Evolutionary conservation across 78 protist genomes (phyloP).

Genomic region (Dictyostelium purpureum): DNA sequence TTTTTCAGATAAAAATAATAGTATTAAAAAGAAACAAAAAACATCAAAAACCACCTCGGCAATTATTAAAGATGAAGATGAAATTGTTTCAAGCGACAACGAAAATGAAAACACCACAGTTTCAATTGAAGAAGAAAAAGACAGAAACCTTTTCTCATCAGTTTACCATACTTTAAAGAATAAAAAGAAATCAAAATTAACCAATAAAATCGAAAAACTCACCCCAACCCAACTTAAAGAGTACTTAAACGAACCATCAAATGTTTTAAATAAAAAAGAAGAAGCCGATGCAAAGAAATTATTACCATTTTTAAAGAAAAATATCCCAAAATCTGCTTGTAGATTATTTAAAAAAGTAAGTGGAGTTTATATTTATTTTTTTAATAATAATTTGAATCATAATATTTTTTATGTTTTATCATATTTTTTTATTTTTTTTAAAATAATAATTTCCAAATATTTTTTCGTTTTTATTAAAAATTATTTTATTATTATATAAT

Average conservation of each 20-base stretch:
- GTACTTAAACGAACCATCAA: not conserved
- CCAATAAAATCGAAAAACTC: not conserved
- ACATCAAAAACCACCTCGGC: not conserved
- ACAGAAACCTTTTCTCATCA: slow-evolving; percentile 33
- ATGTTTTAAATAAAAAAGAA: slow-evolving; percentile 15
- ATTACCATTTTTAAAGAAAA: slow-evolving; percentile 38
- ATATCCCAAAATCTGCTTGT: not conserved
- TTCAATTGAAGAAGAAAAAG: not conserved
- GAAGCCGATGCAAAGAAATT: slow-evolving; percentile 24
- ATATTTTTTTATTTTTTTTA: not conserved
- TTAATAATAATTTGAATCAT: not conserved
- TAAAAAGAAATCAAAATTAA: slow-evolving; percentile 1
- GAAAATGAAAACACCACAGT: not conserved
- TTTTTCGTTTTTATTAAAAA: not conserved
- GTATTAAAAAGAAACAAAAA: not conserved
- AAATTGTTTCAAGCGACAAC: not conserved
- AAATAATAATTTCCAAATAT: not conserved
- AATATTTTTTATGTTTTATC: not conserved
- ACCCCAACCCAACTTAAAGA: slow-evolving; percentile 6
- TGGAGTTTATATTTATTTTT: not conserved
- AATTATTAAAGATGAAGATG: not conserved
- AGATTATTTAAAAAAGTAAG: slow-evolving; percentile 20
- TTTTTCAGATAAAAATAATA: not conserved
- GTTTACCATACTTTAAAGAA: slow-evolving; percentile 10
- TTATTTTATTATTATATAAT: not conserved